These are phyloP conservation scores for Cryphonectria naterciae DNA, from an alignment of 2,329 filamentous ascomycete genomes.

Conservation along the genomic window DNA sequence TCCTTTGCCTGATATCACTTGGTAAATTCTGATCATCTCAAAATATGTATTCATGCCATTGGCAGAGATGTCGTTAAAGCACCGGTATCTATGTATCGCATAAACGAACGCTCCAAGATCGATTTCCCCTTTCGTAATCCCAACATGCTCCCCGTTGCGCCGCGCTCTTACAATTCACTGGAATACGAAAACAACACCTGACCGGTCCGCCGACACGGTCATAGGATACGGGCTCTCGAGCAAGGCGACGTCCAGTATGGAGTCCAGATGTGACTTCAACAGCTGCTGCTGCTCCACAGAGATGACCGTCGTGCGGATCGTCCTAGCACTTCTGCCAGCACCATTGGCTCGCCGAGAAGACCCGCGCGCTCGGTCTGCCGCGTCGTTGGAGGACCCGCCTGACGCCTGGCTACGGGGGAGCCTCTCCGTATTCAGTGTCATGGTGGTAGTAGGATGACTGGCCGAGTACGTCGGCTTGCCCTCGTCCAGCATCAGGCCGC, in stretches of 20 bases:
- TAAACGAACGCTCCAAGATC: not conserved
- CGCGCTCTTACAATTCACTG: constrained; percentile 39
- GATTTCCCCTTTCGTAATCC: not conserved
- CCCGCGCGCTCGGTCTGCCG: constrained; percentile 32
- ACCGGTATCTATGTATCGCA: not conserved
- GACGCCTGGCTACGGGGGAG: constrained; percentile 43
- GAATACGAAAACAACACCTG: constrained; percentile 87
- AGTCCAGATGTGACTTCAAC: constrained; percentile 84
- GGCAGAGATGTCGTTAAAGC: not conserved
- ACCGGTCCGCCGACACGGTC: constrained; percentile 87
- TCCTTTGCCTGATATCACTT: not conserved
- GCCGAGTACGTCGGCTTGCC: constrained; percentile 73
- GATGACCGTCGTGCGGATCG: constrained; percentile 80
- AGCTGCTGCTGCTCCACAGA: constrained; percentile 86
- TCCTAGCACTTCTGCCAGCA: constrained; percentile 39
- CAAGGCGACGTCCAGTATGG: constrained; percentile 84
- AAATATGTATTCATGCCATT: not conserved
- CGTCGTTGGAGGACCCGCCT: constrained; percentile 37
- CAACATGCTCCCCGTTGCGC: not conserved
- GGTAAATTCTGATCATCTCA: not conserved
- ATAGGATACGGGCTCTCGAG: constrained; percentile 90
- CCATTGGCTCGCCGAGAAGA: constrained; percentile 19
- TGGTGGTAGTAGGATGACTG: constrained; percentile 63
- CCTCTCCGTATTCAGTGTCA: constrained; percentile 70
- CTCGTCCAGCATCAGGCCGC: constrained; percentile 73